Evolutionary conservation across 352 stramenopile species (phyloP).

Genomic region (Globisporangium acanthophoron): DNA sequence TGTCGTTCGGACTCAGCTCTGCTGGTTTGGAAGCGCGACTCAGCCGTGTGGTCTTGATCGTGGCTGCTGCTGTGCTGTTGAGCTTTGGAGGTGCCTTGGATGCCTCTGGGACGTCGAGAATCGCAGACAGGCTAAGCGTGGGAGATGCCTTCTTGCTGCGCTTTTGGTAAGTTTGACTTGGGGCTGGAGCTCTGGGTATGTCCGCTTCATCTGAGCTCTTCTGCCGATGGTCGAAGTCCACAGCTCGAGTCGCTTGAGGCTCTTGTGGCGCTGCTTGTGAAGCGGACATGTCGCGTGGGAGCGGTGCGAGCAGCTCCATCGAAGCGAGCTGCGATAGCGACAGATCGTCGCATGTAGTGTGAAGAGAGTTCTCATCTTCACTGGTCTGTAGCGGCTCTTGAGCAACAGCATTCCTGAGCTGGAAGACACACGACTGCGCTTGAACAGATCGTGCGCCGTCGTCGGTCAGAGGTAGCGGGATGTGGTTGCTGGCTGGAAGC

Average conservation of each 20-base stretch:
- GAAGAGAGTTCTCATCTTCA: not conserved
- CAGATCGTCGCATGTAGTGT: not conserved
- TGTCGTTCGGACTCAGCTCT: not conserved
- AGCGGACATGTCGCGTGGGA: not conserved
- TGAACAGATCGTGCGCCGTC: not conserved
- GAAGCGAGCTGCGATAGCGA: conserved; percentile 11
- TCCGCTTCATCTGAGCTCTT: not conserved
- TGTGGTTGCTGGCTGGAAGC: not conserved
- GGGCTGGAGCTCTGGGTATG: not conserved
- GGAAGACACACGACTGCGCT: no score
- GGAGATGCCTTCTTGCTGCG: not conserved
- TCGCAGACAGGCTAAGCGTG: conserved; percentile 7
- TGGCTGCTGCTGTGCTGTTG: not conserved
- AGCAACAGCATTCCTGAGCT: not conserved
- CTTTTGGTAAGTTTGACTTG: not conserved
- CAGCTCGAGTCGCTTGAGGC: not conserved
- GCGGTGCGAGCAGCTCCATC: conserved; percentile 3
- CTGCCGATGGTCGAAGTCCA: not conserved
- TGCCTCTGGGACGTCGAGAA: not conserved
- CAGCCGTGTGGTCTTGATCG: not conserved
- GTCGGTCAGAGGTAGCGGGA: not conserved
- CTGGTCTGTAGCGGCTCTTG: not conserved
- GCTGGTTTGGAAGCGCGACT: not conserved
- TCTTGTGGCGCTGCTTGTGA: not conserved
- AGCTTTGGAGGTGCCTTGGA: not conserved